Conservation (phyloP, 495 filamentous ascomycete genomes). For the Achaetomiella virescens region DNA sequence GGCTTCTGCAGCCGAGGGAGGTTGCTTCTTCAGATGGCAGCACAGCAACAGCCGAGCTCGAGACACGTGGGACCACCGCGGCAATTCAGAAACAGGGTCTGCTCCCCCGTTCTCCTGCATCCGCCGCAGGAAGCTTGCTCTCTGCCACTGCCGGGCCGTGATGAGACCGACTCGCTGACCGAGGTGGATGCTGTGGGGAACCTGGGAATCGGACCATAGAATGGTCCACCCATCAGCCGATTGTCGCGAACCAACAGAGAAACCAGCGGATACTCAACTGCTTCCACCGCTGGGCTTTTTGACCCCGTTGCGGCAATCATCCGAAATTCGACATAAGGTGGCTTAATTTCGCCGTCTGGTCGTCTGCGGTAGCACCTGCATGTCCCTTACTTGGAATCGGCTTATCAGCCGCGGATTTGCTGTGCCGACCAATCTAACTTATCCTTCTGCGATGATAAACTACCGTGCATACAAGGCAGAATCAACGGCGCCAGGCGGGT, state of each 20-base stretch:
- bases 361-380: neutral
- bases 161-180: neutral
- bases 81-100: conserved; percentile 1
- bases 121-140: neutral
- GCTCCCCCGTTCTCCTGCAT: neutral
- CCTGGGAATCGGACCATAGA: neutral
- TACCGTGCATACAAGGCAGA: conserved; percentile 8
- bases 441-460: neutral
- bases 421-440: conserved; percentile 12
- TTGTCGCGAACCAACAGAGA: conserved; percentile 8
- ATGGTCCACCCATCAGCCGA: conserved; percentile 7
- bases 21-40: neutral
- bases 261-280: conserved; percentile 2
- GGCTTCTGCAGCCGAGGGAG: conserved; percentile 13
- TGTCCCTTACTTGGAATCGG: conserved; percentile 2
- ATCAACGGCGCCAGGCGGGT: conserved; percentile 14
- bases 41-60: conserved; percentile 14
- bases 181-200: conserved; percentile 9
- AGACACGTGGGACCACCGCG: conserved; percentile 15
- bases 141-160: neutral
- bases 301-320: neutral
- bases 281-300: neutral
- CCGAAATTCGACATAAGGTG: conserved; percentile 5
- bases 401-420: conserved; percentile 5
- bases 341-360: neutral